Conservation (phyloP, 2,329 filamentous ascomycete genomes). For the Ceratocystis huliohia region DNA sequence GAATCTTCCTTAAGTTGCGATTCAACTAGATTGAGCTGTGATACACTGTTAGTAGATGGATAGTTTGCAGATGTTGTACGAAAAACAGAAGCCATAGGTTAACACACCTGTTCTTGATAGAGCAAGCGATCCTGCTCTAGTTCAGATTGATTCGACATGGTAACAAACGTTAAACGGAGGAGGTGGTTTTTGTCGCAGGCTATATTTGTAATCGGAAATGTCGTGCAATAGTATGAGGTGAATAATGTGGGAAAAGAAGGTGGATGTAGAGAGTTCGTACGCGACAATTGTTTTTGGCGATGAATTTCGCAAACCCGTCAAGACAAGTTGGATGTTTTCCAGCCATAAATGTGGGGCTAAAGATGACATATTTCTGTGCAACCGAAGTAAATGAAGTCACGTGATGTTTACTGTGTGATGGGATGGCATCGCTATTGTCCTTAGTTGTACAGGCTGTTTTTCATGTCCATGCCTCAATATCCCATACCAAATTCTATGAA, state of each 20-base stretch:
- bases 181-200: not conserved
- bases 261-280: not conserved
- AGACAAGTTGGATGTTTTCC: not conserved
- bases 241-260: not conserved
- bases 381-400: not conserved
- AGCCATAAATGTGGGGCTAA: not conserved
- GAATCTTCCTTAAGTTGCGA: slow-evolving; percentile 67
- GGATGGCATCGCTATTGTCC: not conserved
- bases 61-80: slow-evolving; percentile 21
- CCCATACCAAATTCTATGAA: not conserved
- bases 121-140: slow-evolving; percentile 42
- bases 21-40: slow-evolving; percentile 63
- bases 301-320: not conserved
- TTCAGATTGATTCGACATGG: slow-evolving; percentile 23
- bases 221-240: not conserved
- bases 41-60: slow-evolving; percentile 17
- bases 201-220: not conserved
- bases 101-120: slow-evolving; percentile 44
- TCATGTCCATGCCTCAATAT: no score
- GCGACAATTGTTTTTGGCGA: not conserved
- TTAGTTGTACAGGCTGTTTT: not conserved
- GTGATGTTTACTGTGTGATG: not conserved
- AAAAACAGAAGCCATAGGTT: not conserved
- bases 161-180: not conserved
- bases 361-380: not conserved